These are phyloP conservation scores for Suhomyces kilbournensis DNA, from an alignment of 805 yeast genomes.

Conservation along the genomic window DNA sequence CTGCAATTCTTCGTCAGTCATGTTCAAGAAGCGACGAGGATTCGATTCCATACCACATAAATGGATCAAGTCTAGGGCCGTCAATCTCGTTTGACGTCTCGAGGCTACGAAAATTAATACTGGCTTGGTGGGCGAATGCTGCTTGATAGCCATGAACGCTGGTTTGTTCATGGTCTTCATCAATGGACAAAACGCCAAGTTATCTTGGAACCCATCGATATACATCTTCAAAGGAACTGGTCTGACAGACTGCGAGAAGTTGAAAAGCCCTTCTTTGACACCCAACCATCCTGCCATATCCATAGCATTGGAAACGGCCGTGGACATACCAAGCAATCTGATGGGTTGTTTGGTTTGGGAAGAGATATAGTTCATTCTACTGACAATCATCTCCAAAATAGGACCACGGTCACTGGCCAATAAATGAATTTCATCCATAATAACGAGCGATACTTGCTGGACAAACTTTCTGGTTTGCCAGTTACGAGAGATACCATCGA, in stretches of 20 bases:
- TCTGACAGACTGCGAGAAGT: constrained; percentile 77
- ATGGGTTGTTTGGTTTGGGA: constrained; percentile 59
- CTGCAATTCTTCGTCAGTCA: constrained; percentile 63
- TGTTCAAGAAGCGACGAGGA: constrained; percentile 65
- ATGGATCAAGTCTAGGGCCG: constrained; percentile 75
- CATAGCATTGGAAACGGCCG: constrained; percentile 82
- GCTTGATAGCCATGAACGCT: constrained; percentile 87
- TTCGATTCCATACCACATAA: constrained; percentile 76
- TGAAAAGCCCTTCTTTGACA: constrained; percentile 69
- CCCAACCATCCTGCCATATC: constrained; percentile 87
- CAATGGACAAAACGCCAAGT: constrained; percentile 74
- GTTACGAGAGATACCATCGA: constrained; percentile 82
- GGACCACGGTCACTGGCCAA: constrained; percentile 87
- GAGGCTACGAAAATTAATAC: constrained; percentile 84
- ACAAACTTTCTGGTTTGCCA: constrained; percentile 81
- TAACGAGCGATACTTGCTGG: constrained; percentile 68
- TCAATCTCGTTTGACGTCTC: constrained; percentile 75
- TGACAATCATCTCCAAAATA: constrained; percentile 83
- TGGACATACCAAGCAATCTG: constrained; percentile 72
- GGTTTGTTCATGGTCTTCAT: constrained; percentile 91
- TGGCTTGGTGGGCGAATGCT: constrained; percentile 84
- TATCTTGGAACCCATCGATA: constrained; percentile 82
- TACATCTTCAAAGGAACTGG: constrained; percentile 87
- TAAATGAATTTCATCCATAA: constrained; percentile 84
- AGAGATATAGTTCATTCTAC: constrained; percentile 74